Percentiles rank a stretch among this genome's conserved stretches.
phyloP scores from a whole-genome alignment of 148 eudicot genomes.

The Camellia japonica region DNA sequence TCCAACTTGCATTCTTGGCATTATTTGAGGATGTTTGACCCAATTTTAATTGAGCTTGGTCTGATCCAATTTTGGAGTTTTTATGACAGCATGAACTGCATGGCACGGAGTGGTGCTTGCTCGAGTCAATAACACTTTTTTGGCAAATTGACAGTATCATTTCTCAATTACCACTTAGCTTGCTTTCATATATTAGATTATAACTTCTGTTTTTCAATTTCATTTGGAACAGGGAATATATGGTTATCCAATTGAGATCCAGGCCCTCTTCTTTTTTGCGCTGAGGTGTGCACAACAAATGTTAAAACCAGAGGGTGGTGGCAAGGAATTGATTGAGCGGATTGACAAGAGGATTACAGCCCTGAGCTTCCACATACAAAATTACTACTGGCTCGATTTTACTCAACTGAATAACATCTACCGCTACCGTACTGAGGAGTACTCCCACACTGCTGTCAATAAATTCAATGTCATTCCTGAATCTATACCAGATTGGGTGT shows the following conservation, averaged over 20 bases:
- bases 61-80: background rate
- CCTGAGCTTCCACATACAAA: conserved; percentile 56
- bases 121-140: background rate
- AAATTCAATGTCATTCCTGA: conserved; percentile 62
- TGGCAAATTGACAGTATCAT: too few relatives aligned
- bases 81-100: background rate
- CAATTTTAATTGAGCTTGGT: background rate
- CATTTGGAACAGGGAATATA: conserved; percentile 49
- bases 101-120: background rate
- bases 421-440: conserved; percentile 56
- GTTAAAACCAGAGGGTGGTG: conserved; percentile 52
- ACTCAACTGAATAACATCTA: conserved; percentile 63
- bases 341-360: conserved; percentile 49
- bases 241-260: conserved; percentile 70
- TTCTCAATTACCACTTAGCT: too few relatives aligned
- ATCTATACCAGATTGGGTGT: conserved; percentile 61
- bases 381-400: conserved; percentile 64
- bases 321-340: conserved; percentile 46
- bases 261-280: conserved; percentile 71
- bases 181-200: background rate
- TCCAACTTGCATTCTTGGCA: background rate
- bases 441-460: conserved; percentile 64
- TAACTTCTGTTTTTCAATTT: background rate
- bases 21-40: background rate
- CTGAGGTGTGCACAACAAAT: conserved; percentile 52